phyloP scores from a whole-genome alignment of 441 rosid genomes.

The Syzygium malaccense region DNA sequence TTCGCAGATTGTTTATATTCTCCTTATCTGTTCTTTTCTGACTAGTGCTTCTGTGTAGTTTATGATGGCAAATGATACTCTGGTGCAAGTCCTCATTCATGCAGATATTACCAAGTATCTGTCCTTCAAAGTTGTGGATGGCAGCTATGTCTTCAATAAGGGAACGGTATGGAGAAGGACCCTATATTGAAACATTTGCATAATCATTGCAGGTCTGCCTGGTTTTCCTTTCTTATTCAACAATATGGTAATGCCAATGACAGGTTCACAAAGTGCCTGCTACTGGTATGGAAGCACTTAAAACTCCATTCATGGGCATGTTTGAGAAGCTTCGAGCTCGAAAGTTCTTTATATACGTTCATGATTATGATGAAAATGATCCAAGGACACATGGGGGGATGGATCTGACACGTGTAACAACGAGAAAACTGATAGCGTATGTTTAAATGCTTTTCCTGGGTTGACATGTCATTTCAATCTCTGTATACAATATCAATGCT shows the following conservation, averaged over 20 bases:
- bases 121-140: constrained; percentile 89
- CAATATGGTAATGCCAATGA: background rate
- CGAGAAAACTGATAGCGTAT: constrained; percentile 72
- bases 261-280: constrained; percentile 94
- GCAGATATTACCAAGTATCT: constrained; percentile 86
- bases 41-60: constrained; percentile 30
- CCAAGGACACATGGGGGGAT: constrained; percentile 87
- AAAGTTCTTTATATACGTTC: constrained; percentile 74
- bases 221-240: background rate
- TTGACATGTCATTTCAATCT: background rate
- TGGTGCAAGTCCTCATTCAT: constrained; percentile 87
- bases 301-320: constrained; percentile 88
- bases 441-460: constrained; percentile 3
- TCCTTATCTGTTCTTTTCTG: background rate
- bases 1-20: background rate
- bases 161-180: constrained; percentile 51
- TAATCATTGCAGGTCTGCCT: background rate
- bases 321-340: constrained; percentile 90
- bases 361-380: constrained; percentile 64
- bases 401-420: constrained; percentile 78
- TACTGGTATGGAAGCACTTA: constrained; percentile 83
- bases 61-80: constrained; percentile 94
- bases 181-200: background rate
- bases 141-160: constrained; percentile 74
- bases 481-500: background rate